Evolutionary conservation across 75 land plant genomes (phyloP), one percentile per base, ranked within the genome.

Genomic region (Sequoia sempervirens): DNA sequence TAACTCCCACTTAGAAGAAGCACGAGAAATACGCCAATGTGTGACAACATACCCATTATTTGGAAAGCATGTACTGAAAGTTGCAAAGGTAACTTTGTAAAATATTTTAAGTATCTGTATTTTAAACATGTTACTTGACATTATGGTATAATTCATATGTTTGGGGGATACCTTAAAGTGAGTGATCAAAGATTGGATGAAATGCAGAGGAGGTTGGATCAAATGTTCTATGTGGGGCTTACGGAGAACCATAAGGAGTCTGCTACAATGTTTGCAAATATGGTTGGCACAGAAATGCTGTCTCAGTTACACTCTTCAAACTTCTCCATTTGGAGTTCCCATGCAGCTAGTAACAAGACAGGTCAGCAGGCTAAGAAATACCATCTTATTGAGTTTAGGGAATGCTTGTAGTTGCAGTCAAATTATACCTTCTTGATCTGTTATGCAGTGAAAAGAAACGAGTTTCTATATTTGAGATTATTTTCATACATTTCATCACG

Each of bases 181-280:
- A 38, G 78, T 61, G 66, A 20, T 75, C 20, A 75, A 75, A 75
- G 43, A 38, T 38, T 61, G 41, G 41, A 75, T 18, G 26, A 38
- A 40, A 82, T 91, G 85, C 93, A 97, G 99, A 92, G 79, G 81
- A 89, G 98, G 86, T 83, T 97, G 83, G 94, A 97, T 75, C 73
- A 88, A 18, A 97, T 97, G 99, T 68, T 97, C 26, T 96, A 93
- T 90, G 96, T 97, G 83, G 98, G 99, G 32, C 88, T 97, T 58
- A 97, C 99, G 26, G 98, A 97, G 75, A 89, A 94, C 37, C 98
- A 97, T 53, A 92, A 88, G 81, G 89, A 91, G 70, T 94, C 99
- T 75, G 99, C 96, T 66, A 91, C 79, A 14, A 89, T 93, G 84
- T 95, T 97, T 89, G 96, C 87, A 43, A 83, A 92, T 81, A 84